phyloP scores from a whole-genome alignment of 805 yeast species.

The Yamadazyma tumulicola region DNA sequence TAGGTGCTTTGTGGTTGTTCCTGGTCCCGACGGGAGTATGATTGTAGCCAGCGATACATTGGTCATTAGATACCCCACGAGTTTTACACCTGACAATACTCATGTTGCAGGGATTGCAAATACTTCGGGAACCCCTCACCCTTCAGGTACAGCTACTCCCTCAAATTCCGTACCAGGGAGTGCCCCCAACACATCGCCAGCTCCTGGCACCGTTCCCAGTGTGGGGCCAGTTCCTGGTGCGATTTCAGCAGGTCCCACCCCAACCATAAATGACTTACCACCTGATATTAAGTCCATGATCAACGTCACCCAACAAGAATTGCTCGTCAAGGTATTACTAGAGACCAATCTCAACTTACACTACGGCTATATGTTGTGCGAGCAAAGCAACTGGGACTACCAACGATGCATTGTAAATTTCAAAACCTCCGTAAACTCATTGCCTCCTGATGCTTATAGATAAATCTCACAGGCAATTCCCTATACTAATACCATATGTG shows the following conservation, averaged over 20 bases:
- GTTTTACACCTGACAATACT: constrained; percentile 17
- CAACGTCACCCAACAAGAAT: constrained; percentile 54
- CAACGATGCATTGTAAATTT: constrained; percentile 68
- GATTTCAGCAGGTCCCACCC: constrained; percentile 9
- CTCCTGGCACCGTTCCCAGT: constrained; percentile 3
- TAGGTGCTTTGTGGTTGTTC: constrained; percentile 74
- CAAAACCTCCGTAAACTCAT: constrained; percentile 55
- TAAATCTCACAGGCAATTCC: no score
- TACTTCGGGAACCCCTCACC: constrained; percentile 3
- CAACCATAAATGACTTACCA: constrained; percentile 44
- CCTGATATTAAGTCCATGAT: constrained; percentile 52
- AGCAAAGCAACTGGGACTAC: constrained; percentile 84
- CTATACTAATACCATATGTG: no score
- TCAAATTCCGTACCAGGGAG: constrained; percentile 6
- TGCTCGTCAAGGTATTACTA: constrained; percentile 59
- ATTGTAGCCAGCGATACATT: constrained; percentile 86
- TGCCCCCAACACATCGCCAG: constrained; percentile 7
- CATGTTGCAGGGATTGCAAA: neutral
- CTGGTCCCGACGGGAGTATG: constrained; percentile 63
- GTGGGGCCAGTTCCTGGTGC: constrained; percentile 16
- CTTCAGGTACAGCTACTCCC: constrained; percentile 1
- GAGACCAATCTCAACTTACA: constrained; percentile 78
- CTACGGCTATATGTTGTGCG: constrained; percentile 77
- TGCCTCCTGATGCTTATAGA: constrained; percentile 40
- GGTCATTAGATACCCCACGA: constrained; percentile 56